Conservation (phyloP, 805 yeast species). For the Starmerella powellii region DNA sequence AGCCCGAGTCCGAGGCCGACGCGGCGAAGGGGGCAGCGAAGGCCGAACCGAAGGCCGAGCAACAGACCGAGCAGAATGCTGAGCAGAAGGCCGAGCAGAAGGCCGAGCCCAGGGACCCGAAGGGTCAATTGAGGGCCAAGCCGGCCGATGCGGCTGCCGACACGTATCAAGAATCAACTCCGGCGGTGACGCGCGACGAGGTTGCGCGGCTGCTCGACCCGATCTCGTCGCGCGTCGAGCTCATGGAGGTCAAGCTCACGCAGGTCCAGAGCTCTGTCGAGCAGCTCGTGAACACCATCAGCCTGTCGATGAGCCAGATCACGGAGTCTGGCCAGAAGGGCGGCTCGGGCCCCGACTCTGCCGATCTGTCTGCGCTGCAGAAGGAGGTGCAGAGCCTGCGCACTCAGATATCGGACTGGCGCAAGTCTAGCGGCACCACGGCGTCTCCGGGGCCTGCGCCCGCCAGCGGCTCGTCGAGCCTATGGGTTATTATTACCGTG, state of each 20-base stretch:
- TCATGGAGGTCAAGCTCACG: conserved; percentile 7
- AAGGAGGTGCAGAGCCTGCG: conserved; percentile 10
- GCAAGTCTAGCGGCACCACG: neutral
- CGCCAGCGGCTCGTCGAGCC: neutral
- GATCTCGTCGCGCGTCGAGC: conserved; percentile 2
- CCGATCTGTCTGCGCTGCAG: conserved; percentile 2
- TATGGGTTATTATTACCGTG: conserved; percentile 3
- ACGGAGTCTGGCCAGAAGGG: neutral
- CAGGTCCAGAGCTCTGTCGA: conserved; percentile 12
- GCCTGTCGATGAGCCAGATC: conserved; percentile 8
- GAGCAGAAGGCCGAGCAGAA: no score
- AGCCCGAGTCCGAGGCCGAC: conserved; percentile 7
- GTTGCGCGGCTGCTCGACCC: conserved; percentile 5
- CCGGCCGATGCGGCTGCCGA: no score
- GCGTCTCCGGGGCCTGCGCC: neutral
- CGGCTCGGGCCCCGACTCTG: neutral
- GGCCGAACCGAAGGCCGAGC: neutral
- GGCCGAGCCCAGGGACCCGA: neutral
- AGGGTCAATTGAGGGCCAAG: neutral
- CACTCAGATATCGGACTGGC: conserved; percentile 12
- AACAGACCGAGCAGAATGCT: no score
- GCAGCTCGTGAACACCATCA: conserved; percentile 15
- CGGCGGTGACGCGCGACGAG: neutral
- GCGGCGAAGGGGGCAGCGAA: neutral
- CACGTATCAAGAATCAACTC: neutral